phyloP scores from a whole-genome alignment of 306 rosid genomes.

The Echinosophora koreensis region DNA sequence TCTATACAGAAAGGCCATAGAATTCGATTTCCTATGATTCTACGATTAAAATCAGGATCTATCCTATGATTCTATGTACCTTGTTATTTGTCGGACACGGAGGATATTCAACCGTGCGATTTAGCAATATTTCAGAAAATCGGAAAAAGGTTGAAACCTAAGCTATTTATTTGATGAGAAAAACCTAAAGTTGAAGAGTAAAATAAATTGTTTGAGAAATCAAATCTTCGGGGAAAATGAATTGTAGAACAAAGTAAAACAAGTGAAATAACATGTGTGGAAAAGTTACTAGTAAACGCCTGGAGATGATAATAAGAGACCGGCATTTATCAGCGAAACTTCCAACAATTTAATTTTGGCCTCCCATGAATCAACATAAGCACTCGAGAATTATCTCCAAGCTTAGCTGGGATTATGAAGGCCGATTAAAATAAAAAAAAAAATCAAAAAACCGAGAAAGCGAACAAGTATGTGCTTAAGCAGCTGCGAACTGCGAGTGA shows the following conservation, averaged over 20 bases:
- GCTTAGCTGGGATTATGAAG: conserved; percentile 92
- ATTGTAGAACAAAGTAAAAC: too few relatives aligned
- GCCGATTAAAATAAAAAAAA: conserved; percentile 30
- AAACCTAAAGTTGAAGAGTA: too few relatives aligned
- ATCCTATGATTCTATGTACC: too few relatives aligned
- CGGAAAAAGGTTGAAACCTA: too few relatives aligned
- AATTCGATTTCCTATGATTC: too few relatives aligned
- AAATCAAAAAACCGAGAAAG: background rate
- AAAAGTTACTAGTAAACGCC: conserved; percentile 80
- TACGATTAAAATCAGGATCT: too few relatives aligned
- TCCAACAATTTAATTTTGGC: conserved; percentile 57
- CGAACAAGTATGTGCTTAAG: background rate
- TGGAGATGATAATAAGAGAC: conserved; percentile 21
- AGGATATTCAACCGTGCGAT: too few relatives aligned
- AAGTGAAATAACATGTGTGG: conserved; percentile 46
- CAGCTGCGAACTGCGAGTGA: background rate
- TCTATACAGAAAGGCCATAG: too few relatives aligned
- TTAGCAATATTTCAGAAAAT: background rate
- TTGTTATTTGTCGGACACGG: too few relatives aligned
- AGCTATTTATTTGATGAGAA: too few relatives aligned
- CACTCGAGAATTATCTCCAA: conserved; percentile 43
- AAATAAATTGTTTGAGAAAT: too few relatives aligned
- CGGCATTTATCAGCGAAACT: conserved; percentile 88
- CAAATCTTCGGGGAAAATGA: too few relatives aligned
- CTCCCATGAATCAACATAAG: conserved; percentile 90